Conservation (phyloP, 2,329 filamentous ascomycete genomes). For the Beauveria pseudobassiana region DNA sequence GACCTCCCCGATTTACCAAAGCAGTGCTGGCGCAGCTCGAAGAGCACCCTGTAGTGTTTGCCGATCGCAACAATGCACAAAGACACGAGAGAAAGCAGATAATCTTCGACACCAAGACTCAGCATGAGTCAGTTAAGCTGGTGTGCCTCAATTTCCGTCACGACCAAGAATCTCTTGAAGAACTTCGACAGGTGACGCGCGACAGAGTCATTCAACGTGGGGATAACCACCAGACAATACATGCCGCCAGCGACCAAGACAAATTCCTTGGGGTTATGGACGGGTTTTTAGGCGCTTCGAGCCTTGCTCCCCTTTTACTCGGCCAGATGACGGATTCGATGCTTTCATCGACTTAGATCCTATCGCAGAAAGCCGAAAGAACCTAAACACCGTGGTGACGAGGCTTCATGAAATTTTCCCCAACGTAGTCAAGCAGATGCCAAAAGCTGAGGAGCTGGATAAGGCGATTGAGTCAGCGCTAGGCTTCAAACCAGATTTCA, state of each 20-base stretch:
- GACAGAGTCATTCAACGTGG: conserved; percentile 76
- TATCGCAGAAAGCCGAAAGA: conserved; percentile 66
- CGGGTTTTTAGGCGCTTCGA: conserved; percentile 84
- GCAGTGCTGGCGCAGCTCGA: conserved; percentile 59
- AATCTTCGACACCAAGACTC: conserved; percentile 64
- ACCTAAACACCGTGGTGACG: conserved; percentile 71
- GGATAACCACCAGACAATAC: conserved; percentile 97
- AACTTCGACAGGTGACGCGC: conserved; percentile 67
- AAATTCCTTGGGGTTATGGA: conserved; percentile 93
- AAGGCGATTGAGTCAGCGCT: conserved; percentile 67
- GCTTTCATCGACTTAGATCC: conserved; percentile 79
- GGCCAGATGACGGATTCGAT: conserved; percentile 80
- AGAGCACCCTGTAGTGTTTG: conserved; percentile 66
- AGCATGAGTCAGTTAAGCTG: conserved; percentile 58
- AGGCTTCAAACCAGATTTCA: conserved; percentile 69
- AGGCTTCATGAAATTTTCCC: conserved; percentile 73
- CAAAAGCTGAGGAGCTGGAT: conserved; percentile 67
- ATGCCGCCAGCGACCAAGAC: conserved; percentile 62
- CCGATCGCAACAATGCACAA: conserved; percentile 92
- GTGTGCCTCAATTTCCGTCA: conserved; percentile 89
- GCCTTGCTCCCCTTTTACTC: conserved; percentile 54
- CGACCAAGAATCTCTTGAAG: conserved; percentile 64
- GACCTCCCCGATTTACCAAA: conserved; percentile 70
- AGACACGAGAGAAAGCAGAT: conserved; percentile 82
- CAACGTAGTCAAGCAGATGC: conserved; percentile 63